phyloP scores from a whole-genome alignment of 768 basidiomycete species.

The Lactarius trivialis region DNA sequence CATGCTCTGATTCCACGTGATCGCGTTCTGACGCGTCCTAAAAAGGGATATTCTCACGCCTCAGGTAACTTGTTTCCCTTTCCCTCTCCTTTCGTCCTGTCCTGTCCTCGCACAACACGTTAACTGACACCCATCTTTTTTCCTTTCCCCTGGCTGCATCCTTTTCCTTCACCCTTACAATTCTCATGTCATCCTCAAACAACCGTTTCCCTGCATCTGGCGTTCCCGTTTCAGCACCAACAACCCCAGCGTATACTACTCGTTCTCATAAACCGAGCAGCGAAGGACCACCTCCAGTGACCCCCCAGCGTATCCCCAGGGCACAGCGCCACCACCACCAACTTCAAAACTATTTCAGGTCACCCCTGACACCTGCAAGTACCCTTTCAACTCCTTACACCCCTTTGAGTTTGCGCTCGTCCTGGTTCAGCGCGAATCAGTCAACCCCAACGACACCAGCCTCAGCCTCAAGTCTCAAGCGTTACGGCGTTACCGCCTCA shows the following conservation, averaged over 20 bases:
- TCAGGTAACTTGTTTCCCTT: constrained; percentile 10
- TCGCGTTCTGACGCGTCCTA: constrained; percentile 25
- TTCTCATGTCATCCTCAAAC: constrained; percentile 19
- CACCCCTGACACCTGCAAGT: constrained; percentile 56
- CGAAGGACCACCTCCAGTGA: constrained; percentile 41
- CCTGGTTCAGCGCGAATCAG: constrained; percentile 41
- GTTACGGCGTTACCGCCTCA: constrained; percentile 37
- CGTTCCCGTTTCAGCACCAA: constrained; percentile 39
- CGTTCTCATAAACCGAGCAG: constrained; percentile 32
- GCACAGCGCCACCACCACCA: constrained; percentile 36
- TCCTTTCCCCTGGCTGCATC: constrained; percentile 10
- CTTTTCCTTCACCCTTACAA: constrained; percentile 16
- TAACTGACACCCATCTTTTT: constrained; percentile 19
- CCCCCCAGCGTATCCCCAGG: constrained; percentile 56
- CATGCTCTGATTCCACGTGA: constrained; percentile 18
- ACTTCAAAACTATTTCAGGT: constrained; percentile 34
- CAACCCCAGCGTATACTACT: constrained; percentile 35
- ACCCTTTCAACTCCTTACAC: constrained; percentile 53
- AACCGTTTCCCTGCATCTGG: constrained; percentile 17
- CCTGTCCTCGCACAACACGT: constrained; percentile 14
- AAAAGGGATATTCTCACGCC: constrained; percentile 24
- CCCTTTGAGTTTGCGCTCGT: constrained; percentile 61
- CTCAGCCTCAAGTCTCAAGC: constrained; percentile 37
- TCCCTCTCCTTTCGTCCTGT: constrained; percentile 7
- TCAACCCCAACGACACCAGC: constrained; percentile 58